These are phyloP conservation scores for Plasmodium berghei DNA, from an alignment of 169 alveolate species.

Conservation along the genomic window DNA sequence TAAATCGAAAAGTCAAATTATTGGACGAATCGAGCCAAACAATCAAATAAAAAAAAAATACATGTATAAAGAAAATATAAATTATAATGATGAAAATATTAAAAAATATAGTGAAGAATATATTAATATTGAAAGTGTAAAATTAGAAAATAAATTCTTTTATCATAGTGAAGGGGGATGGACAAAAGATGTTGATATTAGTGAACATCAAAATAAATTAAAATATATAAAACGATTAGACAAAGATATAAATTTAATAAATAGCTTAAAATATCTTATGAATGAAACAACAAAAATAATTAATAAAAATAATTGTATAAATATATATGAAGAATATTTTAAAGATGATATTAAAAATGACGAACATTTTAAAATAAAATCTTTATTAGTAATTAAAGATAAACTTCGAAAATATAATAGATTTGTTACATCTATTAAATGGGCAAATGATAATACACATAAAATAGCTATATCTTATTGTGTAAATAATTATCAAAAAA, in stretches of 20 bases:
- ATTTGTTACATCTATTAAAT: conserved; percentile 59
- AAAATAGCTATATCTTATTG: conserved; percentile 69
- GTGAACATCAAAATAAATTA: conserved; percentile 66
- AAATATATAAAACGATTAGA: conserved; percentile 54
- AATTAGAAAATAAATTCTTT: conserved; percentile 60
- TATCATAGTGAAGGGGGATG: conserved; percentile 76
- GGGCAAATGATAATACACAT: conserved; percentile 58
- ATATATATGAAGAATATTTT: conserved; percentile 59
- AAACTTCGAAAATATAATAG: conserved; percentile 21
- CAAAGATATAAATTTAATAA: conserved; percentile 46
- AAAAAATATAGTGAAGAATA: conserved; percentile 43
- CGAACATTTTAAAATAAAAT: conserved; percentile 59
- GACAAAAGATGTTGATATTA: conserved; percentile 64
- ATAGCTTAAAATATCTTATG: conserved; percentile 58
- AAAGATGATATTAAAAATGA: conserved; percentile 40
- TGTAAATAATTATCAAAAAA: conserved; percentile 53
- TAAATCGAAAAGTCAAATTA: conserved; percentile 38
- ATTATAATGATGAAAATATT: conserved; percentile 56
- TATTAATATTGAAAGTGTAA: conserved; percentile 61
- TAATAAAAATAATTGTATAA: conserved; percentile 73
- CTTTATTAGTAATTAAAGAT: conserved; percentile 60
- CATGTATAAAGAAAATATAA: conserved; percentile 38
- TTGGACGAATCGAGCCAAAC: conserved; percentile 48
- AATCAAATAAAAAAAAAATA: conserved; percentile 41
- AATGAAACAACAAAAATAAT: conserved; percentile 65